Evolutionary conservation across 2,329 filamentous ascomycete genomes (phyloP).

Genomic region (Coniochaeta sp.): DNA sequence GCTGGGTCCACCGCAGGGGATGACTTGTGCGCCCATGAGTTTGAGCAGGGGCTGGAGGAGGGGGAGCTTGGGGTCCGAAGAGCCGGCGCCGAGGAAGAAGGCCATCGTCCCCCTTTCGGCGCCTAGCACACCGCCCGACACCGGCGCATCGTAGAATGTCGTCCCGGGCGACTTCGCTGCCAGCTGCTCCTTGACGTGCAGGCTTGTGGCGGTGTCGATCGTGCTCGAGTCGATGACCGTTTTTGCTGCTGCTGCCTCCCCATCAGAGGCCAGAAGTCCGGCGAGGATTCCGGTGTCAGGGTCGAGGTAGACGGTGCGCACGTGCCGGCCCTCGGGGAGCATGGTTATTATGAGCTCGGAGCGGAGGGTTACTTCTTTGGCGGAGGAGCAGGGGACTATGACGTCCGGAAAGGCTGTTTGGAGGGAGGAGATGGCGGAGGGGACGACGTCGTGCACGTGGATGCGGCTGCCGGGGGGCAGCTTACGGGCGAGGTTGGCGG

Average conservation of each 20-base stretch:
- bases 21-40: constrained; percentile 45
- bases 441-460: constrained; percentile 40
- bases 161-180: constrained; percentile 23
- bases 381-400: constrained; percentile 30
- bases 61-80: constrained; percentile 28
- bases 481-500: constrained; percentile 39
- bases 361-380: constrained; percentile 41
- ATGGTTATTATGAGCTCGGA: constrained; percentile 59
- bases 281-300: constrained; percentile 37
- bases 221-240: constrained; percentile 71
- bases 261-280: constrained; percentile 19
- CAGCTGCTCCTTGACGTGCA: constrained; percentile 11
- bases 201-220: constrained; percentile 55
- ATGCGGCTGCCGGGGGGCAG: constrained; percentile 32
- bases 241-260: constrained; percentile 5
- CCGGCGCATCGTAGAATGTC: constrained; percentile 27
- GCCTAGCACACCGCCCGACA: constrained; percentile 25
- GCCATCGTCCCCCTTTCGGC: constrained; percentile 25
- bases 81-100: constrained; percentile 26
- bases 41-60: constrained; percentile 35
- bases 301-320: constrained; percentile 53
- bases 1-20: constrained; percentile 48
- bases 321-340: constrained; percentile 61
- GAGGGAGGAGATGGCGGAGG: constrained; percentile 32
- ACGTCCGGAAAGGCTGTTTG: constrained; percentile 28